These are phyloP conservation scores for Argentina anserina DNA, from an alignment of 306 rosid genomes.

Conservation along the genomic window DNA sequence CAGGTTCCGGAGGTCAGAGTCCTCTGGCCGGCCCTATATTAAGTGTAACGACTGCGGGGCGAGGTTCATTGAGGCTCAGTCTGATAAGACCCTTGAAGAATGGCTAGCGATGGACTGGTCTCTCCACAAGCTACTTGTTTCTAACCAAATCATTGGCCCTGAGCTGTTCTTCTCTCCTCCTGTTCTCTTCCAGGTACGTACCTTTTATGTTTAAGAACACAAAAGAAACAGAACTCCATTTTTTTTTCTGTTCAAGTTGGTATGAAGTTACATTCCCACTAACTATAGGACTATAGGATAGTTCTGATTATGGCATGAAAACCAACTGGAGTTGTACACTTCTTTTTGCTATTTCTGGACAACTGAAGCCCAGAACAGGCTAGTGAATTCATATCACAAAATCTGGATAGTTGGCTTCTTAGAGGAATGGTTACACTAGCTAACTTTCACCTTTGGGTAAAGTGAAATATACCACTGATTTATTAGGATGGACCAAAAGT, in stretches of 20 bases:
- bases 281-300: background rate
- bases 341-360: background rate
- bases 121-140: slow-evolving; percentile 37
- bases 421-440: background rate
- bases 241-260: background rate
- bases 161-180: slow-evolving; percentile 70
- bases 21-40: slow-evolving; percentile 55
- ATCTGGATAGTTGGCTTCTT: background rate
- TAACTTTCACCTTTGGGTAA: too few relatives aligned
- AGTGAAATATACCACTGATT: background rate
- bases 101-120: slow-evolving; percentile 51
- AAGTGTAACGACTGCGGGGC: slow-evolving; percentile 89
- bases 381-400: background rate
- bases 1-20: slow-evolving; percentile 55
- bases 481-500: background rate
- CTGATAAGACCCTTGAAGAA: slow-evolving; percentile 48
- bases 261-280: background rate
- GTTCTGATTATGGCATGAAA: background rate
- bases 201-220: background rate
- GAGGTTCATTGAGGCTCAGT: slow-evolving; percentile 61
- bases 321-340: background rate
- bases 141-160: slow-evolving; percentile 74
- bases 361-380: background rate
- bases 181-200: slow-evolving; percentile 55
- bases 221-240: background rate